Evolutionary conservation across 768 basidiomycete species (phyloP).

Genomic region (Pilatotrama ljubarskyi): DNA sequence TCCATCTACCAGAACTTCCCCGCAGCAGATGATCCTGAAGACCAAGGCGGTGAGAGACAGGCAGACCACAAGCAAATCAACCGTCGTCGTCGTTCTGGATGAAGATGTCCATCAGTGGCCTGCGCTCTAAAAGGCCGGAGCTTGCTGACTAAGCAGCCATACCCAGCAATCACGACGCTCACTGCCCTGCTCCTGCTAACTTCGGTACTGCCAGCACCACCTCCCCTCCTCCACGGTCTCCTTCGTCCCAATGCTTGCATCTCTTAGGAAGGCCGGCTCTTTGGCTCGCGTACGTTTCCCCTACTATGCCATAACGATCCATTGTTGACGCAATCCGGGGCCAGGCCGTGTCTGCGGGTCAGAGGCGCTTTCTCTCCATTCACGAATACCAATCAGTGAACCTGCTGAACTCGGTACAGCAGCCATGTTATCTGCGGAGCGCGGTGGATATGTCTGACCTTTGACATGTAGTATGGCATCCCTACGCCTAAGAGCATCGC

Average conservation of each 20-base stretch:
- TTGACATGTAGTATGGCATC: constrained; percentile 80
- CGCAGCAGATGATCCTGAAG: constrained; percentile 73
- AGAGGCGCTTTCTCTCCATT: constrained; percentile 91
- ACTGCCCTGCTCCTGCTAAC: not conserved
- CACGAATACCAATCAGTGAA: constrained; percentile 98
- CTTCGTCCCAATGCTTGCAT: constrained; percentile 58
- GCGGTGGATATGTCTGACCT: not conserved
- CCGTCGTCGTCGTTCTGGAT: constrained; percentile 84
- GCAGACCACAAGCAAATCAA: constrained; percentile 45
- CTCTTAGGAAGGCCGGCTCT: constrained; percentile 63
- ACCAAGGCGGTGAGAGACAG: constrained; percentile 70
- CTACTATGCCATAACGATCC: not conserved
- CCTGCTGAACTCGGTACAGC: constrained; percentile 84
- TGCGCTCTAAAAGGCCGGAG: not conserved
- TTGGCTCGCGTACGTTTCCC: constrained; percentile 59
- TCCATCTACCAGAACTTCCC: constrained; percentile 59
- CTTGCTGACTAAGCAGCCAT: constrained; percentile 45
- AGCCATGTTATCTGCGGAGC: not conserved
- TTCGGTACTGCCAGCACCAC: constrained; percentile 12
- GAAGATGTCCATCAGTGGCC: constrained; percentile 7
- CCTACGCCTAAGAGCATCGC: constrained; percentile 89
- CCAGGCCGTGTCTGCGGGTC: constrained; percentile 71
- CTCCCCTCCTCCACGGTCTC: constrained; percentile 15
- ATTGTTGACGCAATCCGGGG: constrained; percentile 13
- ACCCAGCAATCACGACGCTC: constrained; percentile 9